A percentile compares a stretch with the other conserved stretches of the same genome.
These are phyloP conservation scores for Lasiosphaeria hispida DNA, from an alignment of 495 filamentous ascomycete genomes.

Conservation along the genomic window DNA sequence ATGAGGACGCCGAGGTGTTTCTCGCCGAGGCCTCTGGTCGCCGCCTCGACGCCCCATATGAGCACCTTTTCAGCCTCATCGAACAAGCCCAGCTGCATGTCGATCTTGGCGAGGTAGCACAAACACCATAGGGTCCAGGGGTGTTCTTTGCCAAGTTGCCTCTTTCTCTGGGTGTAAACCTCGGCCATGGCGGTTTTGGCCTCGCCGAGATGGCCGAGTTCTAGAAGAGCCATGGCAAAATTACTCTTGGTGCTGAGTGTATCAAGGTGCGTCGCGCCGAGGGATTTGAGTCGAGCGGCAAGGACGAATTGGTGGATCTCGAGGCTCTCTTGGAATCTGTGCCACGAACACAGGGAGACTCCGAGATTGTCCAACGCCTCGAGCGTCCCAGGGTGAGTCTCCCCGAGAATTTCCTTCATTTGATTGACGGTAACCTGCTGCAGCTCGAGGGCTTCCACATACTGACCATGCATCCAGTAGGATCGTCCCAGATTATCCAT, in stretches of 20 bases:
- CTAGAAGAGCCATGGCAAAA: slow-evolving; percentile 3
- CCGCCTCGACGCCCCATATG: slow-evolving; percentile 5
- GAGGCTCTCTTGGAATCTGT: slow-evolving; percentile 8
- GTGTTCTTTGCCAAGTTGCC: slow-evolving; percentile 13
- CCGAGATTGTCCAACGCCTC: slow-evolving; percentile 11
- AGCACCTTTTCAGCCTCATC: slow-evolving; percentile 5
- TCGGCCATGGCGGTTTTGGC: slow-evolving; percentile 4
- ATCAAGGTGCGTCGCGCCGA: background rate
- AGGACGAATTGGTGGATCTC: slow-evolving; percentile 3
- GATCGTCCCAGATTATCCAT: slow-evolving; percentile 7
- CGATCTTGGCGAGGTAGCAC: slow-evolving; percentile 12
- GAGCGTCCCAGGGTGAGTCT: slow-evolving; percentile 1
- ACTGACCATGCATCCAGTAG: slow-evolving; percentile 10
- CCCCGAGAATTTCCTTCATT: slow-evolving; percentile 9
- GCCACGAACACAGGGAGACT: slow-evolving; percentile 2
- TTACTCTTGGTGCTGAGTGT: slow-evolving; percentile 12
- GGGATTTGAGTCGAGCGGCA: background rate
- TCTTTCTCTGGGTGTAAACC: slow-evolving; percentile 1
- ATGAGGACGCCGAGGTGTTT: slow-evolving; percentile 13
- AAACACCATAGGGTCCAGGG: slow-evolving; percentile 12
- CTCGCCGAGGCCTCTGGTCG: slow-evolving; percentile 1
- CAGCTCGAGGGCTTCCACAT: slow-evolving; percentile 7
- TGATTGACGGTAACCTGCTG: background rate
- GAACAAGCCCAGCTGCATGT: slow-evolving; percentile 1
- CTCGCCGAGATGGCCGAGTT: background rate